phyloP scores from a whole-genome alignment of 257 asterid genomes.

The Fraxinus quadrangulata region DNA sequence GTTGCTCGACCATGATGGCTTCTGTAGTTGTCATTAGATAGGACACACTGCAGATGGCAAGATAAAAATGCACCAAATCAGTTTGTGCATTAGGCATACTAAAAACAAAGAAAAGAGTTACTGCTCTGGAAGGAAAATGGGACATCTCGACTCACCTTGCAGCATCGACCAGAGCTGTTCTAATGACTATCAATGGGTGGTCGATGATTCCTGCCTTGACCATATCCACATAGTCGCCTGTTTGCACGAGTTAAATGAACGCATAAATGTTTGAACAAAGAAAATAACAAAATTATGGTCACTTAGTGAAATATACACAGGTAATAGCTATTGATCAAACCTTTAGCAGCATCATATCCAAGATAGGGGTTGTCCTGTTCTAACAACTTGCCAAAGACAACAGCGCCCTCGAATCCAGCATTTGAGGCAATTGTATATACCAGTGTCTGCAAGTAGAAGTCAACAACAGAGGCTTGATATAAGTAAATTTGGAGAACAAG shows the following conservation, averaged over 20 bases:
- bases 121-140: background rate
- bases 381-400: slow-evolving; percentile 85
- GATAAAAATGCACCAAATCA: background rate
- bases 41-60: slow-evolving; percentile 58
- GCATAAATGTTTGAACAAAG: background rate
- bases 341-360: slow-evolving; percentile 97
- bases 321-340: slow-evolving; percentile 23
- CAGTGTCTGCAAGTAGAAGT: slow-evolving; percentile 54
- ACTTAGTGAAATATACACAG: background rate
- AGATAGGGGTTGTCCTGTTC: slow-evolving; percentile 85
- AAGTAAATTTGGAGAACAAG: no score
- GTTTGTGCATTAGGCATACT: background rate
- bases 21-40: slow-evolving; percentile 92
- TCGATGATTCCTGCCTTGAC: slow-evolving; percentile 83
- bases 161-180: slow-evolving; percentile 94
- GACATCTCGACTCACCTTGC: slow-evolving; percentile 57
- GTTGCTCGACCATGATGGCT: slow-evolving; percentile 79
- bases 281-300: background rate
- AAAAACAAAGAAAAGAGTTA: background rate
- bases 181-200: slow-evolving; percentile 83
- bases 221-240: slow-evolving; percentile 95
- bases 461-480: background rate
- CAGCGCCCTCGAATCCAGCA: slow-evolving; percentile 98
- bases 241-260: background rate
- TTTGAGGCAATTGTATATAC: slow-evolving; percentile 78